Conservation (phyloP, 1,284 basidiomycete genomes). For the Rhizoctonia solani region DNA sequence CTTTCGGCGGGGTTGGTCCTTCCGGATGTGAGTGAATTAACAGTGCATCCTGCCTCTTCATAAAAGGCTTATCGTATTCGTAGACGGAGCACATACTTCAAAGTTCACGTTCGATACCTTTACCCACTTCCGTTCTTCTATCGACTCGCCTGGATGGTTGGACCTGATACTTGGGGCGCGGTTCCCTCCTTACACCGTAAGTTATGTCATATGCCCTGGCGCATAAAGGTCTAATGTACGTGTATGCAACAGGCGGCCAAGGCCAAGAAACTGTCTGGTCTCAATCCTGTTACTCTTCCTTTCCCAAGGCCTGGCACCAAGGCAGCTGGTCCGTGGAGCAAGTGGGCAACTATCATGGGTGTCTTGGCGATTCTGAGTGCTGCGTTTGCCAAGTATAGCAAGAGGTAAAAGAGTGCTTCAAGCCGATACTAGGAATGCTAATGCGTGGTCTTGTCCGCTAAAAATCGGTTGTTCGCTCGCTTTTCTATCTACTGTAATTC, state of each 20-base stretch:
- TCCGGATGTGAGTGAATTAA: slow-evolving; percentile 62
- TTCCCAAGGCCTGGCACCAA: slow-evolving; percentile 19
- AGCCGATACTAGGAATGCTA: too few relatives aligned
- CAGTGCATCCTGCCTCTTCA: not conserved
- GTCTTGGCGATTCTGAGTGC: slow-evolving; percentile 3
- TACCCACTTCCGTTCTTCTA: slow-evolving; percentile 63
- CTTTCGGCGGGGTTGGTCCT: slow-evolving; percentile 72
- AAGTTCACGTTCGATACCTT: slow-evolving; percentile 71
- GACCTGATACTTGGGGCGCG: slow-evolving; percentile 61
- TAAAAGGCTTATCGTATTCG: not conserved
- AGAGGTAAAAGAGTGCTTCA: not conserved
- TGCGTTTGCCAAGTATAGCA: not conserved
- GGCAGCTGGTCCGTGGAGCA: not conserved
- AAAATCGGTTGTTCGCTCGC: too few relatives aligned
- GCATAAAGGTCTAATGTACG: not conserved
- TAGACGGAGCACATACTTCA: slow-evolving; percentile 65
- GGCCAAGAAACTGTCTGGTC: slow-evolving; percentile 2
- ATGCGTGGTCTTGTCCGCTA: too few relatives aligned
- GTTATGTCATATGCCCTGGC: slow-evolving; percentile 38
- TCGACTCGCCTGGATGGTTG: slow-evolving; percentile 69
- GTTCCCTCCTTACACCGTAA: slow-evolving; percentile 67
- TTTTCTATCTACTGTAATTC: too few relatives aligned
- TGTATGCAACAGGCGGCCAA: slow-evolving; percentile 1
- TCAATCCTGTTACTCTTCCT: not conserved
- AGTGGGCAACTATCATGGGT: slow-evolving; percentile 8